Evolutionary conservation across 495 filamentous ascomycete species (phyloP), one percentile per base, ranked within the genome.

Genomic region (Ramalina peruviana): DNA sequence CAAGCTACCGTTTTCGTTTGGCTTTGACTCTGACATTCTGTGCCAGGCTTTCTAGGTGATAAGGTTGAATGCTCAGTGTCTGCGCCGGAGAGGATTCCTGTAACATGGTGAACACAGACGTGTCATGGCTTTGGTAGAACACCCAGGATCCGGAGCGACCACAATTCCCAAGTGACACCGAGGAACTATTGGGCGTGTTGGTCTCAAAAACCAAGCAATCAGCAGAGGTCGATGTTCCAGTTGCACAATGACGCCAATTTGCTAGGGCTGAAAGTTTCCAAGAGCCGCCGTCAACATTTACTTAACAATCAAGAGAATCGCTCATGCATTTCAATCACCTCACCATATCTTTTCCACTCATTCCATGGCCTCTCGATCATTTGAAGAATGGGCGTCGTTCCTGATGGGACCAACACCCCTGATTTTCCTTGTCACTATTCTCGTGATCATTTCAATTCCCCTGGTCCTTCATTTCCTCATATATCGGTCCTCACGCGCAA

Each of bases 381-480:
- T 41, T 0, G 44, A 58, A 16, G 51, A 52, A 40, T 62, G 54
- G 58, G 23, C 48, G 7, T 44, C 60, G 10, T 44, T 26, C 1
- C n/a, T 63, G 21, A 50, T 60, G 49, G 51, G 48, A 13, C 58
- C 58, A 17, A 23, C 49, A 1, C 64, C 65, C 20, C 27, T 68
- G 9, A 63, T 69, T n/a, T 71, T 96, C 46, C 59, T 75, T 40
- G 61, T 87, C 59, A 80, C 85, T 6, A 56, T 83, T 12, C 42
- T 88, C 23, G 67, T 93, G 51, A 80, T 82, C 38, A 66, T 96
- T 48, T 64, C 82, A 15, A 62, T 85, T 13, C 93, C 92, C 15
- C 58, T 94, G 25, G 54, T 93, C 52, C 70, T 96, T 26, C 92
- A 97, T 70, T 58, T 76, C 43, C 60, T 85, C 56, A 77, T 95